Percentiles rank a stretch among this genome's conserved stretches.
Conservation (phyloP, 2,329 filamentous ascomycete species). For the Hansfordia pulvinata region DNA sequence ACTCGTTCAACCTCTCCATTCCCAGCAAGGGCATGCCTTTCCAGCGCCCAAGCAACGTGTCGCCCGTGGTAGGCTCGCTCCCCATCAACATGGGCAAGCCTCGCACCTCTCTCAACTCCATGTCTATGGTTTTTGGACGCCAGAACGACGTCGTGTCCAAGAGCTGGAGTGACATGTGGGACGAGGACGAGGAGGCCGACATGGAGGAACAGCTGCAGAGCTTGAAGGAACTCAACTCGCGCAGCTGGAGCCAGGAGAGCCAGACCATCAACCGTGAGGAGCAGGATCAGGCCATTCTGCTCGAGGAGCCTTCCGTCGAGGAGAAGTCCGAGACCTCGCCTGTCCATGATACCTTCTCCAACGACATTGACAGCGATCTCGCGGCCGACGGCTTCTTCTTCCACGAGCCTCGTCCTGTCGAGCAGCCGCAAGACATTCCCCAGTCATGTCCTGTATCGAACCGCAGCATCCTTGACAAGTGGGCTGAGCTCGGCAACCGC, state of each 20-base stretch:
- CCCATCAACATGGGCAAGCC: constrained; percentile 73
- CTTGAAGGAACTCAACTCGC: constrained; percentile 55
- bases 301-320: no score
- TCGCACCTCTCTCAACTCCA: constrained; percentile 50
- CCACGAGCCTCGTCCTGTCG: constrained; percentile 42
- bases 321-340: constrained; percentile 24
- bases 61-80: constrained; percentile 53
- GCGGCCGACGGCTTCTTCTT: constrained; percentile 61
- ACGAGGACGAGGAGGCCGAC: constrained; percentile 74
- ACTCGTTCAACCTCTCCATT: constrained; percentile 48
- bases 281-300: constrained; percentile 28
- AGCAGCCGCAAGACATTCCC: constrained; percentile 18
- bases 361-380: constrained; percentile 48
- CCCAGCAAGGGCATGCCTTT: constrained; percentile 26
- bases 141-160: constrained; percentile 75
- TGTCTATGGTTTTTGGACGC: constrained; percentile 69
- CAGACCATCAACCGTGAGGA: constrained; percentile 35
- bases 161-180: constrained; percentile 98
- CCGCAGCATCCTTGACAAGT: constrained; percentile 60
- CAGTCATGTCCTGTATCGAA: no score
- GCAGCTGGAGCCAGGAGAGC: constrained; percentile 70
- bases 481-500: constrained; percentile 76
- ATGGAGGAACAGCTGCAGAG: constrained; percentile 49
- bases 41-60: constrained; percentile 33
- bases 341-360: constrained; percentile 21